Base-by-base conservation (phyloP, 2,329 filamentous ascomycete genomes). In the Venturia nashicola region DNA sequence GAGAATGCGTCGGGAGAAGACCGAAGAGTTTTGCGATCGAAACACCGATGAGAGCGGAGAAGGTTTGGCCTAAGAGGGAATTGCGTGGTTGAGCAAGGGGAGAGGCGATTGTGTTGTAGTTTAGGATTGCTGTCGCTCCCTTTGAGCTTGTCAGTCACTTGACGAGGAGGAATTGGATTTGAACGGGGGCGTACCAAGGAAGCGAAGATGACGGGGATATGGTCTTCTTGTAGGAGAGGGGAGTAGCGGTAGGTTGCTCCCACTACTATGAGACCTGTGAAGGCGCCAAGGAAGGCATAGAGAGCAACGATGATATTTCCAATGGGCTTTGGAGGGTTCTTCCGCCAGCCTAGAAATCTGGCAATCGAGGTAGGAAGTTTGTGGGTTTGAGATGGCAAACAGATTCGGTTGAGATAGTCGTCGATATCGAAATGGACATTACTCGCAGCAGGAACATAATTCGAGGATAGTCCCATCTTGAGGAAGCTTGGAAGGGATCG, bases 351-450 rank as follows among this genome's bases (percentile, higher is more conserved):
- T 1, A 95, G 76, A 68, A 90, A 88, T 68, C 85, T 82, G 23
- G 89, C 82, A 23, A 94, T 71, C 0, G 82, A 82, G 59, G 78
- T 78, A 0, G 91, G 91, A 1, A 96, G 71, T 55, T 78, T 76
- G 36, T 81, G 76, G 72, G 90, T 82, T 68, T 82, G 83, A 48
- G 87, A 86, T 16, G 82, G 77, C 9, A 88, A 88, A 32, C 95
- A 71, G 66, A 85, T 79, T 2, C 81, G 87, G 72, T 93, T 91
- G 61, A 95, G 72, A 71, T 87, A 84, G n/a, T 75, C 76, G 78
- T 96, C 91, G 67, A 96, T 83, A 75, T 94, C 84, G 74, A 95
- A 85, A 70, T 86, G 55, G 44, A 64, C 20, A 39, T 64, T 23
- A 23, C 43, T 51, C 34, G 59, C 59, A 20, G 36, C 5, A 5